Base-by-base conservation (phyloP, 2,329 filamentous ascomycete species). In the Penicillium digitatum region DNA sequence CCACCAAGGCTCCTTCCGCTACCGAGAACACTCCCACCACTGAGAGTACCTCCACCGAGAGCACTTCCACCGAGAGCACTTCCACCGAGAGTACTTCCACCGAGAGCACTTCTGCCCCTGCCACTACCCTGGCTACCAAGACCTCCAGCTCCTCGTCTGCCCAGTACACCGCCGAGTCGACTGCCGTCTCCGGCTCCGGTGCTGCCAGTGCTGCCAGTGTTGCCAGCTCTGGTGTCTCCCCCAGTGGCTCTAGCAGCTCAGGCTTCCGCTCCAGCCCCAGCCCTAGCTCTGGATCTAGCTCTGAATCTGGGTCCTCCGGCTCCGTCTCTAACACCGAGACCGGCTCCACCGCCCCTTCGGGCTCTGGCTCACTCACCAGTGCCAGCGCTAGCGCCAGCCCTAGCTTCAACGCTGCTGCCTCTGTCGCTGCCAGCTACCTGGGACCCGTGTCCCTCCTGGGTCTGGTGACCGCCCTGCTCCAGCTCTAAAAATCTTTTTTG, bases 391-490 rank as follows among this genome's bases (percentile, higher is more conserved):
- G 45, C 37, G 45, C 51, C 37, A 57, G 55, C 47, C 24, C 53
- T 16, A 42, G 49, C 18, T 60, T 58, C 61, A 64, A 60, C 48
- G 57, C 62, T 24, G 60, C 61, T 29, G 55, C 54, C 47, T 61
- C 55, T 44, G 35, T 65, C 10, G 66, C 61, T 34, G 62, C 66
- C 42, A 60, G 52, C 51, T 60, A 65, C 54, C 26, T 68, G 18
- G 58, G 54, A 20, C 60, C 62, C 22, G 54, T 69, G 12, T 60
- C 61, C 46, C 42, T 65, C 31, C 44, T 67, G 50, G 62, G 60
- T 46, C 56, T 71, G 54, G 39, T 70, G 38, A 56, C 63, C 44
- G 66, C 66, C 37, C 60, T 71, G 61, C 47, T 72, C 42, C 66
- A 69, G 60, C 57, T 72, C 52, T 71, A 65, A 64, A 46, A 47